Conservation (phyloP, 176 grass and related monocot species). For the Eragrostis nindensis region DNA sequence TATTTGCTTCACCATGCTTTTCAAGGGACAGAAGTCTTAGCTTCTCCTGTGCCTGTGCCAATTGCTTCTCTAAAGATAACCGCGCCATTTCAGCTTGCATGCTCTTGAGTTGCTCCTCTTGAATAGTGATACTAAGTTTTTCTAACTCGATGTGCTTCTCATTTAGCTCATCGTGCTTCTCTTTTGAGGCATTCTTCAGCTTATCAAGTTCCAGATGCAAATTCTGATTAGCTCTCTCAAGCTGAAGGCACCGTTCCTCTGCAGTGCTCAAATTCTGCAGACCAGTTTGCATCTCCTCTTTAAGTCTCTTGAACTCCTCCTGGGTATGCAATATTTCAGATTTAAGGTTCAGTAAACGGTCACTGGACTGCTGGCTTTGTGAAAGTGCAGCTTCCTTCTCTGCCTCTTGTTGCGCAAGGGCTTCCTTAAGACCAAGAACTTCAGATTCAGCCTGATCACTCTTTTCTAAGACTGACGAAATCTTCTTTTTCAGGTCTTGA, state of each 20-base stretch:
- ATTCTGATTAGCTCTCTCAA: conserved; percentile 72
- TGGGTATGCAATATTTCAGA: conserved; percentile 76
- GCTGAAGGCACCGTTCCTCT: conserved; percentile 57
- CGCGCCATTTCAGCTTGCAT: conserved; percentile 79
- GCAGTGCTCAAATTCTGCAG: conserved; percentile 55
- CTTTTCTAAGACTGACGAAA: conserved; percentile 56
- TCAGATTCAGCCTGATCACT: conserved; percentile 62
- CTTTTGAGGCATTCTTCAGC: conserved; percentile 60
- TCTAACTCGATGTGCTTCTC: conserved; percentile 75
- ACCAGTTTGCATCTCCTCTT: conserved; percentile 72
- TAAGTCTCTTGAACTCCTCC: conserved; percentile 79
- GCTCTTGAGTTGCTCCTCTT: conserved; percentile 76
- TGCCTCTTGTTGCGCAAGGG: conserved; percentile 57
- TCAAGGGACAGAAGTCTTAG: conserved; percentile 64
- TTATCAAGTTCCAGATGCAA: conserved; percentile 69
- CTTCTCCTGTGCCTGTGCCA: conserved; percentile 70
- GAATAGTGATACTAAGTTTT: conserved; percentile 71
- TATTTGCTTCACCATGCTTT: conserved; percentile 62
- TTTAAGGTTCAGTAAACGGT: conserved; percentile 63
- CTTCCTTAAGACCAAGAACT: conserved; percentile 60
- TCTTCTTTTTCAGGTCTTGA: conserved; percentile 80
- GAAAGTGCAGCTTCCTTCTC: conserved; percentile 70
- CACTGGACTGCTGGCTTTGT: conserved; percentile 66
- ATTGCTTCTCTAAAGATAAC: conserved; percentile 71
- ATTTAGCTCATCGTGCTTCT: conserved; percentile 59